A percentile compares a stretch with the other conserved stretches of the same genome.
phyloP scores from a whole-genome alignment of 495 filamentous ascomycete genomes.

The Penicillium longicatenatum region DNA sequence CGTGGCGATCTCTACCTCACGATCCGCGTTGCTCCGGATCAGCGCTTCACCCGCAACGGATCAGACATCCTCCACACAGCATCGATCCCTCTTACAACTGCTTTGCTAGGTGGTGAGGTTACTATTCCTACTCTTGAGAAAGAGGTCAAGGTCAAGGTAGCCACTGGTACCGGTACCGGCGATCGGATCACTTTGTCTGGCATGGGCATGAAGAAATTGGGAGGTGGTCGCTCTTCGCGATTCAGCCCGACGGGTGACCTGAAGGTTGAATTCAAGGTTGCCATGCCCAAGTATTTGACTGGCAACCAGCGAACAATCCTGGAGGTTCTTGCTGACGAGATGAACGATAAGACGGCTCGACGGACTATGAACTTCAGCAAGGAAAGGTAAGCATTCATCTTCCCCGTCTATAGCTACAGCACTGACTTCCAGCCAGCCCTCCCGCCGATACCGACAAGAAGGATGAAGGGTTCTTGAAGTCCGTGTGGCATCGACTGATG shows the following conservation, averaged over 20 bases:
- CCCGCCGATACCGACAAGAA: constrained; percentile 42
- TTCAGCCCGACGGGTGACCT: constrained; percentile 69
- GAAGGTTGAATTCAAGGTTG: constrained; percentile 89
- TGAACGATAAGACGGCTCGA: constrained; percentile 87
- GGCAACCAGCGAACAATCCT: constrained; percentile 86
- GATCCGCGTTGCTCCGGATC: constrained; percentile 79
- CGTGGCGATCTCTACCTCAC: constrained; percentile 87
- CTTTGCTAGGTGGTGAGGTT: constrained; percentile 86
- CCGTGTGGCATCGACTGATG: constrained; percentile 84
- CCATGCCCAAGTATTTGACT: constrained; percentile 91
- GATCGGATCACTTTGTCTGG: constrained; percentile 84
- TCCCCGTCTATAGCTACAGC: neutral
- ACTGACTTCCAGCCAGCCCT: constrained; percentile 18
- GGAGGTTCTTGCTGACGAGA: constrained; percentile 94
- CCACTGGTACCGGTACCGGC: constrained; percentile 87
- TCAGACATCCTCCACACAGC: constrained; percentile 92
- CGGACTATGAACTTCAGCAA: constrained; percentile 77
- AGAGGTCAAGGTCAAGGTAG: constrained; percentile 83
- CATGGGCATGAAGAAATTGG: constrained; percentile 87
- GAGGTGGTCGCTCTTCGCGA: constrained; percentile 45
- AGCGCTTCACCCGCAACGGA: constrained; percentile 81
- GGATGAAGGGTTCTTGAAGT: constrained; percentile 83
- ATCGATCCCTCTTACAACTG: constrained; percentile 87
- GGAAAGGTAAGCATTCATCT: constrained; percentile 41
- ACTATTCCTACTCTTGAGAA: constrained; percentile 87